These are phyloP conservation scores for Ophiostoma himal-ulmi DNA, from an alignment of 2,329 filamentous ascomycete species.

Conservation along the genomic window DNA sequence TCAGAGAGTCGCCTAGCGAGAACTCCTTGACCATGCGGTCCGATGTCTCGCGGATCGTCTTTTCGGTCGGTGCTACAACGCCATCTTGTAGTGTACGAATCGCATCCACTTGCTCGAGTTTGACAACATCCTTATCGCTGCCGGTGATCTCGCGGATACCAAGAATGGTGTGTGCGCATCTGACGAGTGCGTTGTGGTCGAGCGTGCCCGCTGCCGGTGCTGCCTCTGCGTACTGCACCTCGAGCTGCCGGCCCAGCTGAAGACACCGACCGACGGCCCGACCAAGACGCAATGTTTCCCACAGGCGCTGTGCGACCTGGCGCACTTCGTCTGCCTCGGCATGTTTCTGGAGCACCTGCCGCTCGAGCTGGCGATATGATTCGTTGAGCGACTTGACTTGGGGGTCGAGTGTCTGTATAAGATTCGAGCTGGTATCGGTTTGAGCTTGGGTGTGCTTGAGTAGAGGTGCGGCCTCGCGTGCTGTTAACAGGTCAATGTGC, in stretches of 20 bases:
- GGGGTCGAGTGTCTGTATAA: slow-evolving; percentile 69
- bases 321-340: slow-evolving; percentile 79
- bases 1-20: slow-evolving; percentile 58
- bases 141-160: slow-evolving; percentile 68
- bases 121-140: slow-evolving; percentile 67
- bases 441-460: slow-evolving; percentile 71
- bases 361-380: slow-evolving; percentile 78
- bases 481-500: slow-evolving; percentile 85
- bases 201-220: background rate
- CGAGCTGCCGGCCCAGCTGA: slow-evolving; percentile 76
- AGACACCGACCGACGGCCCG: slow-evolving; percentile 72
- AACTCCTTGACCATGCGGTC: slow-evolving; percentile 82
- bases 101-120: slow-evolving; percentile 50
- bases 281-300: slow-evolving; percentile 71
- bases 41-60: slow-evolving; percentile 63
- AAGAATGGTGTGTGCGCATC: slow-evolving; percentile 73
- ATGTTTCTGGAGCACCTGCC: slow-evolving; percentile 79
- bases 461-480: slow-evolving; percentile 73
- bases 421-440: slow-evolving; percentile 62
- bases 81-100: slow-evolving; percentile 63
- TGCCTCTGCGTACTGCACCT: slow-evolving; percentile 63
- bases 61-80: slow-evolving; percentile 66
- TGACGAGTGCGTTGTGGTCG: slow-evolving; percentile 72
- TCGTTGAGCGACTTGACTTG: slow-evolving; percentile 77
- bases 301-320: slow-evolving; percentile 68